phyloP scores from a whole-genome alignment of 2,329 filamentous ascomycete genomes.

The Penicillium fuscoglaucum region DNA sequence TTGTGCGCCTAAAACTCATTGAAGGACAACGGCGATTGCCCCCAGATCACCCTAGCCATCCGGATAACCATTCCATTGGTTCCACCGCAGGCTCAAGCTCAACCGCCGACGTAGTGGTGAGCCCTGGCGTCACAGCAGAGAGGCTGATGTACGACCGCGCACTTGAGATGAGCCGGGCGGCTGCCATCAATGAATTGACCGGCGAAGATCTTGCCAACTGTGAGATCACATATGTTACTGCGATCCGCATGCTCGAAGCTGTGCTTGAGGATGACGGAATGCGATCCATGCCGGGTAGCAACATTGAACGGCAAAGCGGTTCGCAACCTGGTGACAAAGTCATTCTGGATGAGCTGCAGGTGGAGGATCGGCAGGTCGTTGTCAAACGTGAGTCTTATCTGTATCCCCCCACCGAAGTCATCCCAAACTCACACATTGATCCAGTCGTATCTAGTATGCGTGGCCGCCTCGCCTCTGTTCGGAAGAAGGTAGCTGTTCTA shows the following conservation, averaged over 20 bases:
- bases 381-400: conserved; percentile 47
- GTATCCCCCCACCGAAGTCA: not conserved
- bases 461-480: conserved; percentile 47
- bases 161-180: conserved; percentile 91
- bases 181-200: conserved; percentile 93
- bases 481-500: conserved; percentile 52
- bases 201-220: conserved; percentile 85
- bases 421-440: not conserved
- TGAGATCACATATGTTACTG: conserved; percentile 89
- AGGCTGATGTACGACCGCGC: conserved; percentile 98
- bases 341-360: conserved; percentile 46
- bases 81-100: conserved; percentile 60
- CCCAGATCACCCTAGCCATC: conserved; percentile 80
- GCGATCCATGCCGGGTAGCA: conserved; percentile 26
- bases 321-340: conserved; percentile 38
- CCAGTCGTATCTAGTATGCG: conserved; percentile 53
- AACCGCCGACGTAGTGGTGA: conserved; percentile 76
- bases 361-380: conserved; percentile 52
- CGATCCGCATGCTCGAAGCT: conserved; percentile 91
- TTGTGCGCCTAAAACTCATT: conserved; percentile 83
- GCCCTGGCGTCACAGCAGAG: conserved; percentile 87
- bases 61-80: conserved; percentile 69
- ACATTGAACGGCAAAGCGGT: conserved; percentile 24
- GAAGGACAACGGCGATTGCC: conserved; percentile 84
- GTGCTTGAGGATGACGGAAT: conserved; percentile 79